Evolutionary conservation across 202 grass and related monocot species (phyloP).

Genomic region (Miscanthus sacchariflorus): DNA sequence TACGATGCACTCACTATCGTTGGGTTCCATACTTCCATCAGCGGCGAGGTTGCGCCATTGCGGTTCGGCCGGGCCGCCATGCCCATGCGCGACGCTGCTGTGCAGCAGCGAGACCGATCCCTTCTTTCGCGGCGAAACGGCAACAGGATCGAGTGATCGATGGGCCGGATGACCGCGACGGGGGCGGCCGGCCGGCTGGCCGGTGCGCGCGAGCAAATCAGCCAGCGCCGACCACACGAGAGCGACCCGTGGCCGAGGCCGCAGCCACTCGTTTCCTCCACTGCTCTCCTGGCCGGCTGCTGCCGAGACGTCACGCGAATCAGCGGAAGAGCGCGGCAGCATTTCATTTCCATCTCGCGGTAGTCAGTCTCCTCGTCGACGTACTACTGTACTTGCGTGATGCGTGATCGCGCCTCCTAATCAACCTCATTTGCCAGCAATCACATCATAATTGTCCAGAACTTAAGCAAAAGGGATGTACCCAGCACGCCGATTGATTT

Average conservation of each 20-base stretch:
- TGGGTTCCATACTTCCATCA: too few species aligned
- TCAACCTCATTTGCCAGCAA: neutral
- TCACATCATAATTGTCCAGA: conserved; percentile 13
- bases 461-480: neutral
- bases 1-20: too few species aligned
- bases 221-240: neutral
- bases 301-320: too few species aligned
- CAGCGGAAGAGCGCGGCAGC: too few species aligned
- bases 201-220: conserved; percentile 6
- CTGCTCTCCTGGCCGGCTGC: neutral
- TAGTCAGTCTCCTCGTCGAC: neutral
- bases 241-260: neutral
- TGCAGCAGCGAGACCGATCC: neutral
- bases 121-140: too few species aligned
- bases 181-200: neutral
- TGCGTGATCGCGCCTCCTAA: neutral
- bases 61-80: too few species aligned
- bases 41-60: too few species aligned
- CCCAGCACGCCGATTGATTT: neutral
- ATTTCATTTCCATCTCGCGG: neutral
- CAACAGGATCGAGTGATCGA: too few species aligned
- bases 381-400: neutral
- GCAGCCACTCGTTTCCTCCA: conserved; percentile 10
- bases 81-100: too few species aligned
- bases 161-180: neutral